Base-by-base conservation (phyloP, 1,139 yeast species). In the Pneumocystis canis region DNA sequence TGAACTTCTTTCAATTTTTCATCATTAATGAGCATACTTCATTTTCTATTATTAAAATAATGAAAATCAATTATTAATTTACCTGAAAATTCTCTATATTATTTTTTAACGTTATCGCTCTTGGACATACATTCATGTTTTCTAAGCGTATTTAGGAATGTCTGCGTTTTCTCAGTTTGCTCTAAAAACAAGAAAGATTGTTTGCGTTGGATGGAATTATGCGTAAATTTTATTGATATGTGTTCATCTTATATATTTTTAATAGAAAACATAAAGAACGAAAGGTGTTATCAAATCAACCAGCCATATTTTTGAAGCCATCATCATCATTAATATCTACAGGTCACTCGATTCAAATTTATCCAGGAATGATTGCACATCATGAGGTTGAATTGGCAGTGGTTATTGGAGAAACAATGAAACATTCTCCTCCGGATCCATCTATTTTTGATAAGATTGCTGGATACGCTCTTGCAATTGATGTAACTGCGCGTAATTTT, bases 181-280 rank as follows among this genome's bases (percentile, higher is more conserved):
- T 7, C 58, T 61, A 57, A 63, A 60, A 69, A 72, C 39, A 79
- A 78, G 68, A 67, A 92, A 92, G 76, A 83, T 90, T 72, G 81
- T 92, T 58, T 92, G 98, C 74, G 90, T 92, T 68, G 98, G 98
- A 60, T 85, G 99, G 69, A 92, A 92, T 75, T 92, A 89, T 37
- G 63, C 58, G 64, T 62, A 62, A 33, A 61, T 40, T 2, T 3
- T 2, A 32, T 7, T 47, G 9, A 31, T 28, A 9, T 28, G 9
- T 58, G 16, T 58, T 11, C 14, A 28, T 32, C 14, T 58, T 39
- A 3, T n/a, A 9, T 30, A 32, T 60, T 28, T 7, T n/a, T 11
- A n/a, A 7, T n/a, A 18, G 41, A 18, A 60, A 7, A 4, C 11
- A 33, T 33, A 33, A 33, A 33, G 11, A 33, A 33, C 37, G 11